Conservation (phyloP, 2,329 filamentous ascomycete genomes). For the Verticillium zaregamsianum region DNA sequence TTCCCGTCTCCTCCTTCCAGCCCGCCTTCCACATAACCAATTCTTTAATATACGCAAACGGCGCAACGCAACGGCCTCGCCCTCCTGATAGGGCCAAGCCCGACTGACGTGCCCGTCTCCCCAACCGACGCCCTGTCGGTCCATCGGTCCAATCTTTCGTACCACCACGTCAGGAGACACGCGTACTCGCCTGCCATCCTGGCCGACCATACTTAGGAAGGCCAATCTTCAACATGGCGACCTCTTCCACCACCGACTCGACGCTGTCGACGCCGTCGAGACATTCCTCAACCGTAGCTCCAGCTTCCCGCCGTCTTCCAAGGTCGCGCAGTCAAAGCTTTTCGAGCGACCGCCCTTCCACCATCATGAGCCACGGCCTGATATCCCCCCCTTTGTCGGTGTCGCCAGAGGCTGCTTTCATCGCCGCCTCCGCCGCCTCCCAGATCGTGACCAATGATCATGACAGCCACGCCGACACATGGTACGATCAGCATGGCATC, state of each 20-base stretch:
- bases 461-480: slow-evolving; percentile 66
- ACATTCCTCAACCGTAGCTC: slow-evolving; percentile 29
- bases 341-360: slow-evolving; percentile 67
- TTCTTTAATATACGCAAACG: slow-evolving; percentile 11
- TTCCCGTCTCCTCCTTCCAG: slow-evolving; percentile 8
- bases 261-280: slow-evolving; percentile 20
- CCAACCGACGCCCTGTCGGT: slow-evolving; percentile 4
- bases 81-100: slow-evolving; percentile 8
- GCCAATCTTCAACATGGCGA: slow-evolving; percentile 10
- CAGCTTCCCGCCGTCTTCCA: slow-evolving; percentile 20
- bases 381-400: slow-evolving; percentile 64
- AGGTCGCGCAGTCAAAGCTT: slow-evolving; percentile 58
- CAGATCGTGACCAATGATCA: slow-evolving; percentile 90
- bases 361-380: slow-evolving; percentile 51
- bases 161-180: slow-evolving; percentile 9
- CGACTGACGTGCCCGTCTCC: background rate
- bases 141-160: slow-evolving; percentile 12
- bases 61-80: slow-evolving; percentile 1
- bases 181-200: slow-evolving; percentile 1
- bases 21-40: slow-evolving; percentile 9
- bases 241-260: slow-evolving; percentile 8
- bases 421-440: slow-evolving; percentile 81
- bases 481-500: slow-evolving; percentile 65
- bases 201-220: background rate
- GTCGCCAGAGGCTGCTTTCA: slow-evolving; percentile 78